phyloP scores from a whole-genome alignment of 768 basidiomycete species.

The Lactarius vividus region DNA sequence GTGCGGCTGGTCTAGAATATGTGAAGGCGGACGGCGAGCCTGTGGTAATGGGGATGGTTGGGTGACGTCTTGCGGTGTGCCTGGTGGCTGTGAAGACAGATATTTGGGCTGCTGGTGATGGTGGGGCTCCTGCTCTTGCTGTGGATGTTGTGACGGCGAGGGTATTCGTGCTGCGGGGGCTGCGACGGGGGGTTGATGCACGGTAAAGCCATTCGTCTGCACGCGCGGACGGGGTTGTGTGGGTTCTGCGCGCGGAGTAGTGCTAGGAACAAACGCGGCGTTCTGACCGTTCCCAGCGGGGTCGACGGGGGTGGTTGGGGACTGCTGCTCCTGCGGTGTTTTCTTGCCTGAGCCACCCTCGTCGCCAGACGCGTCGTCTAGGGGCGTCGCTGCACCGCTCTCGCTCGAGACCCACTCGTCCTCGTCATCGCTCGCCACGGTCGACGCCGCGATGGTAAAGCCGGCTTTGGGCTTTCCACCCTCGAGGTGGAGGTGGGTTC shows the following conservation, averaged over 20 bases:
- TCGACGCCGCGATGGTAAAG: slow-evolving; percentile 56
- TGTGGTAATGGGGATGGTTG: not conserved
- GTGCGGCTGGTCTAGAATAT: slow-evolving; percentile 4
- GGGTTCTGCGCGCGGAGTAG: slow-evolving; percentile 34
- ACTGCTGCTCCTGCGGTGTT: slow-evolving; percentile 33
- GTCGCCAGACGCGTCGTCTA: slow-evolving; percentile 42
- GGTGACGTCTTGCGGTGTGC: not conserved
- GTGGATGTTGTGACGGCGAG: not conserved
- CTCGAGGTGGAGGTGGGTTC: slow-evolving; percentile 4
- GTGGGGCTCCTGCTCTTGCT: slow-evolving; percentile 9
- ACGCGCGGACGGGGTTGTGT: slow-evolving; percentile 30
- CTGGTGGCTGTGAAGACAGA: not conserved
- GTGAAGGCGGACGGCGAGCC: not conserved
- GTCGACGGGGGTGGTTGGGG: slow-evolving; percentile 20
- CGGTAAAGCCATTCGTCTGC: slow-evolving; percentile 22
- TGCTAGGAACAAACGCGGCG: slow-evolving; percentile 27
- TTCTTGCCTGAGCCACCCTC: slow-evolving; percentile 31
- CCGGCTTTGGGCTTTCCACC: slow-evolving; percentile 44
- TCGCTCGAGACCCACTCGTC: slow-evolving; percentile 80
- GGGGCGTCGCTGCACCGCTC: slow-evolving; percentile 68
- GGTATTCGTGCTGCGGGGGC: slow-evolving; percentile 1
- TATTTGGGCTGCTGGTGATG: slow-evolving; percentile 1
- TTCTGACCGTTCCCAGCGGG: slow-evolving; percentile 15
- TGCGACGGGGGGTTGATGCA: slow-evolving; percentile 7
- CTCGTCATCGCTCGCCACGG: slow-evolving; percentile 50